Evolutionary conservation across 768 basidiomycete genomes (phyloP).

Genomic region (Podaxis pistillaris): DNA sequence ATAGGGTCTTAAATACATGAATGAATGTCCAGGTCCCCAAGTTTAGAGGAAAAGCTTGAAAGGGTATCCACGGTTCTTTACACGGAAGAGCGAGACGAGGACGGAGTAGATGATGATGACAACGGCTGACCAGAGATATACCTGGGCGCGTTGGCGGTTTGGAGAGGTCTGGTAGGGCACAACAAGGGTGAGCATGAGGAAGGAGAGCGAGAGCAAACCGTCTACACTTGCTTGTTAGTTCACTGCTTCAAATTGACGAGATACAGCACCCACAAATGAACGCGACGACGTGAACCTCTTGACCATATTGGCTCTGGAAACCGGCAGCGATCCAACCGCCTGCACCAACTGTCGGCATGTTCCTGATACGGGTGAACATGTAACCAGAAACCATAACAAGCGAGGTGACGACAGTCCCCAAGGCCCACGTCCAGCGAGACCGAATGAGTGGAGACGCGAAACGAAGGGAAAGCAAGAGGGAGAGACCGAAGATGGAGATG

Average conservation of each 20-base stretch:
- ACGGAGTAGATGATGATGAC: constrained; percentile 85
- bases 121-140: constrained; percentile 87
- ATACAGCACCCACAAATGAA: constrained; percentile 68
- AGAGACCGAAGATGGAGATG: constrained; percentile 42
- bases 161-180: constrained; percentile 77
- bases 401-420: constrained; percentile 51
- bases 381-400: constrained; percentile 89
- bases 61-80: constrained; percentile 90
- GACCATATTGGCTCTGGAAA: constrained; percentile 87
- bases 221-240: constrained; percentile 49
- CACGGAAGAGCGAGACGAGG: constrained; percentile 80
- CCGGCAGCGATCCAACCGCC: constrained; percentile 86
- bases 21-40: constrained; percentile 1
- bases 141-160: constrained; percentile 74
- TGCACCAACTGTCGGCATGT: constrained; percentile 55
- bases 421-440: constrained; percentile 79
- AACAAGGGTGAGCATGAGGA: constrained; percentile 78
- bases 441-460: constrained; percentile 64
- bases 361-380: constrained; percentile 96
- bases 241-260: background rate
- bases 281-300: constrained; percentile 87
- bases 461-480: constrained; percentile 49
- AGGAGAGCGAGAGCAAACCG: constrained; percentile 73
- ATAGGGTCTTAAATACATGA: constrained; percentile 11
- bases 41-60: constrained; percentile 71